phyloP scores from a whole-genome alignment of 192 early-diverging fungal species.

The Thamnidium elegans region DNA sequence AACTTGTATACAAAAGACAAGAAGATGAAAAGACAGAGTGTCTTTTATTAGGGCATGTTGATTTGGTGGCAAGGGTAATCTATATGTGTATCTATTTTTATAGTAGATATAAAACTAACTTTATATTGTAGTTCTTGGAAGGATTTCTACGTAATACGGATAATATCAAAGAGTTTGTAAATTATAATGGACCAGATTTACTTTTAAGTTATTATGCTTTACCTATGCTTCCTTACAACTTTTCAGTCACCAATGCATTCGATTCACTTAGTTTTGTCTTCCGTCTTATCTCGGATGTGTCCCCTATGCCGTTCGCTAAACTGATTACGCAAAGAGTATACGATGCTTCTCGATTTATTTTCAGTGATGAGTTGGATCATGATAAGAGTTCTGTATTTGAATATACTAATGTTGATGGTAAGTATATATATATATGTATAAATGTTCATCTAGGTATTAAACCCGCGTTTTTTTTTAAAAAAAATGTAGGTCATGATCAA shows the following conservation, averaged over 20 bases:
- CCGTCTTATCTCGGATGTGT: slow-evolving; percentile 62
- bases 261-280: slow-evolving; percentile 71
- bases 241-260: slow-evolving; percentile 58
- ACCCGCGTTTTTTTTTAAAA: neutral
- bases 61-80: slow-evolving; percentile 59
- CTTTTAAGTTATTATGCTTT: slow-evolving; percentile 63
- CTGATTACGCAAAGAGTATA: slow-evolving; percentile 53
- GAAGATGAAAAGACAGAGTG: slow-evolving; percentile 54
- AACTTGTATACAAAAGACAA: slow-evolving; percentile 15
- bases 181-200: slow-evolving; percentile 54
- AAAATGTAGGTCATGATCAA: slow-evolving; percentile 29
- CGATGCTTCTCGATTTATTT: slow-evolving; percentile 36
- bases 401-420: slow-evolving; percentile 3
- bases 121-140: slow-evolving; percentile 61
- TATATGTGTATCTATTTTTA: neutral
- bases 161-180: slow-evolving; percentile 74
- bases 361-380: slow-evolving; percentile 27
- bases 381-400: neutral
- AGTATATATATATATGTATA: neutral
- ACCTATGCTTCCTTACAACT: slow-evolving; percentile 72
- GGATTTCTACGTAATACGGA: slow-evolving; percentile 76
- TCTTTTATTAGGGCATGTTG: slow-evolving; percentile 54
- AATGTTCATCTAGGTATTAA: neutral
- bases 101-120: neutral
- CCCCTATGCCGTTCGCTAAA: slow-evolving; percentile 48